These are phyloP conservation scores for Apium graveolens DNA, from an alignment of 129 eudicot genomes.

Conservation along the genomic window DNA sequence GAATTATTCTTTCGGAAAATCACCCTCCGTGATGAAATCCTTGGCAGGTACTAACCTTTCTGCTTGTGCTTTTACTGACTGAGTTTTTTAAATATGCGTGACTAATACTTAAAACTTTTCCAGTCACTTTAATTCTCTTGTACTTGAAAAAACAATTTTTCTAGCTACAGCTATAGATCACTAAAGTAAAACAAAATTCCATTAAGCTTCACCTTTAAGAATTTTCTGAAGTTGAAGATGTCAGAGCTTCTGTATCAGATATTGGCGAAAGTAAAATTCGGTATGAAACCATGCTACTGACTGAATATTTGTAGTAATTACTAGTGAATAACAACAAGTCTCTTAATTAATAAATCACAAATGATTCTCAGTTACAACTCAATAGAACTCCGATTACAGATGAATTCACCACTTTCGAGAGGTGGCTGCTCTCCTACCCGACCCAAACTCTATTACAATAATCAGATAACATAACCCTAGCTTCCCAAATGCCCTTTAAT, in stretches of 20 bases:
- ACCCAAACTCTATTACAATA: too few relatives aligned
- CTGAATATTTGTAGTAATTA: too few relatives aligned
- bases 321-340: too few relatives aligned
- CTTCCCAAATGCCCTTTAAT: too few relatives aligned
- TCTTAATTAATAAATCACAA: too few relatives aligned
- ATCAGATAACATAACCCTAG: too few relatives aligned
- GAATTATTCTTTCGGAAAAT: slow-evolving; percentile 94
- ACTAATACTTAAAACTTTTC: not conserved
- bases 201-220: not conserved
- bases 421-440: too few relatives aligned
- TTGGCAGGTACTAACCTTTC: slow-evolving; percentile 61
- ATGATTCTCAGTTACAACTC: too few relatives aligned
- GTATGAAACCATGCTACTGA: not conserved
- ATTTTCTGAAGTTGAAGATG: too few relatives aligned
- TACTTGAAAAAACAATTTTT: not conserved
- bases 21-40: slow-evolving; percentile 76
- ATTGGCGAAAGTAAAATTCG: not conserved
- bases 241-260: not conserved
- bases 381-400: too few relatives aligned
- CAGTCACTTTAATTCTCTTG: not conserved
- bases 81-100: not conserved
- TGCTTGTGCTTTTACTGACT: not conserved
- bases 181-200: not conserved
- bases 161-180: not conserved
- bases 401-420: too few relatives aligned